Conservation (phyloP, 2,329 filamentous ascomycete species). For the Hymenoscyphus linearis region DNA sequence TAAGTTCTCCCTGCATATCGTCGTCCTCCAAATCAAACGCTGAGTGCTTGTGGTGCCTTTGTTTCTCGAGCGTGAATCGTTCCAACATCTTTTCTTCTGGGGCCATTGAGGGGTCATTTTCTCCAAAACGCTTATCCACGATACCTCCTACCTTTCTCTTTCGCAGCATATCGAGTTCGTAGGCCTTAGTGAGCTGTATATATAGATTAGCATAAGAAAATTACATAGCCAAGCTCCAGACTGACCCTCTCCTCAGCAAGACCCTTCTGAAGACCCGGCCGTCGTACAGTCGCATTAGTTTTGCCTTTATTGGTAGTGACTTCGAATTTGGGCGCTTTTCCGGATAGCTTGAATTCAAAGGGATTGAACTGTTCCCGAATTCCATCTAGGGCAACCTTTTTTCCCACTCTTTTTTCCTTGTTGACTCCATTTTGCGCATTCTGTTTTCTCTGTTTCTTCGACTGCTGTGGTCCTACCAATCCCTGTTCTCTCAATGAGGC, state of each 20-base stretch:
- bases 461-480: constrained; percentile 84
- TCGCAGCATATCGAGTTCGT: constrained; percentile 65
- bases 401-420: constrained; percentile 68
- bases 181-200: constrained; percentile 15
- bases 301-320: constrained; percentile 63
- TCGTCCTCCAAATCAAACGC: constrained; percentile 90
- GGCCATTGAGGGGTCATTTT: constrained; percentile 90
- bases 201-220: constrained; percentile 12
- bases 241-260: constrained; percentile 75
- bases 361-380: constrained; percentile 98
- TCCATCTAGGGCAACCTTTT: constrained; percentile 70
- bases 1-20: constrained; percentile 63
- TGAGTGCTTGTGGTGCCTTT: constrained; percentile 70
- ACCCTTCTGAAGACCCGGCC: constrained; percentile 81
- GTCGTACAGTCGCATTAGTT: constrained; percentile 56
- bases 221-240: neutral
- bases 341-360: constrained; percentile 83
- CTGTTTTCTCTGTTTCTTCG: constrained; percentile 87
- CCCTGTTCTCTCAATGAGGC: constrained; percentile 84
- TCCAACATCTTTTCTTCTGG: constrained; percentile 89
- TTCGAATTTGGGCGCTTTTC: constrained; percentile 77
- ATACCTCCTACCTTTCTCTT: constrained; percentile 91
- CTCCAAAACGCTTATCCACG: constrained; percentile 88
- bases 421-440: constrained; percentile 61
- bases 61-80: constrained; percentile 84